Evolutionary conservation across 139 green algal genomes (phyloP).

Genomic region (Trebouxia sp.): DNA sequence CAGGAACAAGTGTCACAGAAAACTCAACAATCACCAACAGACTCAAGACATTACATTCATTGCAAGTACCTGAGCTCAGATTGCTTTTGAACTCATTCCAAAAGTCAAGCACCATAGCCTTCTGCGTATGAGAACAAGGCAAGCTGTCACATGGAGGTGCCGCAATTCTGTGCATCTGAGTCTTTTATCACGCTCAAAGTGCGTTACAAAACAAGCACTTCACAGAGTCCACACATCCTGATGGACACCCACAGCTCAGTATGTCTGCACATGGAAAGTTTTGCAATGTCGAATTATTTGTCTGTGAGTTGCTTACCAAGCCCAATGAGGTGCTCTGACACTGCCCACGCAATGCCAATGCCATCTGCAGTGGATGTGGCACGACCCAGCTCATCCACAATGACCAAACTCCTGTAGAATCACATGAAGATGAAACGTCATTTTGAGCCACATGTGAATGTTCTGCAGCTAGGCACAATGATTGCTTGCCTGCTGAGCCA

Average conservation of each 20-base stretch:
- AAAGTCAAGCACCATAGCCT: too few species aligned
- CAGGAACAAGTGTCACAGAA: neutral
- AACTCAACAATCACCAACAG: too few species aligned
- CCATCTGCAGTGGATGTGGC: conserved; percentile 80
- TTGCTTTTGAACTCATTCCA: too few species aligned
- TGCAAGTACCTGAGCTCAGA: too few species aligned
- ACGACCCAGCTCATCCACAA: conserved; percentile 86
- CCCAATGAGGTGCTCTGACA: conserved; percentile 49
- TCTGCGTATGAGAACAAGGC: too few species aligned
- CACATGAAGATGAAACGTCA: too few species aligned
- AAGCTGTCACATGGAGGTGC: neutral
- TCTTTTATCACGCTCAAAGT: neutral
- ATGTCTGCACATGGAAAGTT: too few species aligned
- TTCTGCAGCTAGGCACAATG: too few species aligned
- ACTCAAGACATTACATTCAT: too few species aligned
- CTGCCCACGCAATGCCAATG: conserved; percentile 75
- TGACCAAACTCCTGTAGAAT: conserved; percentile 61
- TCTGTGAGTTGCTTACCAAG: neutral
- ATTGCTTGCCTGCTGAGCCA: too few species aligned
- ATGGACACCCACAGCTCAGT: neutral
- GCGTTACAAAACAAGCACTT: neutral
- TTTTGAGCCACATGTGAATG: too few species aligned
- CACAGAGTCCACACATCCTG: neutral
- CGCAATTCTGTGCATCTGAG: neutral
- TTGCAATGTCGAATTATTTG: too few species aligned